phyloP scores from a whole-genome alignment of 2,329 filamentous ascomycete species.

The Fusarium caatingaense region DNA sequence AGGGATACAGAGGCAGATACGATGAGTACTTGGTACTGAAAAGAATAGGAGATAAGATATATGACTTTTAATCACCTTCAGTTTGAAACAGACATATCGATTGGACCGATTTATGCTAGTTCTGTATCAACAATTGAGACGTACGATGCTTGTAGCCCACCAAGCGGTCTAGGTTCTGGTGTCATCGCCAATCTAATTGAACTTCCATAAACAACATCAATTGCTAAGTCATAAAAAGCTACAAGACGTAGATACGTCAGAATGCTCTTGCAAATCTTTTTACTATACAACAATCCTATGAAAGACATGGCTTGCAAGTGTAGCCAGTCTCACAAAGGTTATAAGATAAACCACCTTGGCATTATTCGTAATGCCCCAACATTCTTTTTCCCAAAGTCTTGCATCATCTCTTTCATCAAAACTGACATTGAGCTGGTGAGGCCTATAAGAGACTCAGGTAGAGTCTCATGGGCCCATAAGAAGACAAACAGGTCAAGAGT shows the following conservation, averaged over 20 bases:
- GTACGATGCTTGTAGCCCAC: background rate
- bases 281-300: slow-evolving; percentile 39
- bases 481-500: slow-evolving; percentile 32
- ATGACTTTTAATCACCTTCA: slow-evolving; percentile 16
- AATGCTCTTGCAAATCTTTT: slow-evolving; percentile 27
- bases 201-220: slow-evolving; percentile 31
- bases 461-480: slow-evolving; percentile 23
- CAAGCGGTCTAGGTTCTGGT: background rate
- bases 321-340: slow-evolving; percentile 10
- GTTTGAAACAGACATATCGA: background rate
- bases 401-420: slow-evolving; percentile 17
- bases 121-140: background rate
- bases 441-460: slow-evolving; percentile 9
- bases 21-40: slow-evolving; percentile 17
- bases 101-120: background rate
- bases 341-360: slow-evolving; percentile 12
- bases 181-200: background rate
- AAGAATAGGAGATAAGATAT: slow-evolving; percentile 23
- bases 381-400: slow-evolving; percentile 19
- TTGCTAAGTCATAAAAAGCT: slow-evolving; percentile 35
- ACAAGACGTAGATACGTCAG: slow-evolving; percentile 19
- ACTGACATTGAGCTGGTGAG: background rate
- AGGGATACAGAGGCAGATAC: slow-evolving; percentile 11
- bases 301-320: slow-evolving; percentile 19
- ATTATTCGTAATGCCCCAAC: slow-evolving; percentile 22